Conservation (phyloP, 208 protist genomes). For the Wallacemonas sp. region DNA sequence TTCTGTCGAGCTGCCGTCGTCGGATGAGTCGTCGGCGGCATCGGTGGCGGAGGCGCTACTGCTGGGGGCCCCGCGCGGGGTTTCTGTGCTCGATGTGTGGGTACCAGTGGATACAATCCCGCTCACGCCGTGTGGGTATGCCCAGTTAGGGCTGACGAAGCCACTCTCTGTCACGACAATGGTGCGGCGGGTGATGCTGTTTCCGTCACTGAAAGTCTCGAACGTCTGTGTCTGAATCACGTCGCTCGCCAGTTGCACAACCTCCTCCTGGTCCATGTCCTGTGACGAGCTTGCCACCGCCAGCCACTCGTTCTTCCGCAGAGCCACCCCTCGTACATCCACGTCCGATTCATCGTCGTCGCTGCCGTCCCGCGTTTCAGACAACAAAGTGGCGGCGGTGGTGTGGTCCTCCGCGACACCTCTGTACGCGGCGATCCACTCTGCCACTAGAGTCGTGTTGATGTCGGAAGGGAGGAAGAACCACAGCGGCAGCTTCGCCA, state of each 20-base stretch:
- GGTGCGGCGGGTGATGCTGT: neutral
- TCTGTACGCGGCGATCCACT: too few species aligned
- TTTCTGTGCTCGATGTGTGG: too few species aligned
- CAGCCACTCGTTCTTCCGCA: conserved; percentile 14
- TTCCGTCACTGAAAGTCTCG: neutral
- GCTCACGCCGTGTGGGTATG: neutral
- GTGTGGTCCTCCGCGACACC: too few species aligned
- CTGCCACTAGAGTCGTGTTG: too few species aligned
- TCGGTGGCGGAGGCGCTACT: too few species aligned
- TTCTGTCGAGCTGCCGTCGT: too few species aligned
- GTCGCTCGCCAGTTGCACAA: conserved; percentile 1
- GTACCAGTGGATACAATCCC: neutral
- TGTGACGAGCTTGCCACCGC: conserved; percentile 20
- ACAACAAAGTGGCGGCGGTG: too few species aligned
- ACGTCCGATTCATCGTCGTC: too few species aligned
- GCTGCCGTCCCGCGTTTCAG: neutral
- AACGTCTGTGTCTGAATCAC: neutral
- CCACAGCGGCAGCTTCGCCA: conserved; percentile 11
- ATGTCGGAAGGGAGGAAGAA: conserved; percentile 1
- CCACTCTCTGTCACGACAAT: neutral
- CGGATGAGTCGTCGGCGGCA: conserved; percentile 1
- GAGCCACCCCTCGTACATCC: neutral
- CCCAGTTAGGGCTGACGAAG: neutral
- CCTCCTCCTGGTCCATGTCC: conserved; percentile 21
- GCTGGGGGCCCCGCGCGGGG: too few species aligned